Base-by-base conservation (phyloP, 108 stramenopile species). In the Nitzschia sp. region DNA sequence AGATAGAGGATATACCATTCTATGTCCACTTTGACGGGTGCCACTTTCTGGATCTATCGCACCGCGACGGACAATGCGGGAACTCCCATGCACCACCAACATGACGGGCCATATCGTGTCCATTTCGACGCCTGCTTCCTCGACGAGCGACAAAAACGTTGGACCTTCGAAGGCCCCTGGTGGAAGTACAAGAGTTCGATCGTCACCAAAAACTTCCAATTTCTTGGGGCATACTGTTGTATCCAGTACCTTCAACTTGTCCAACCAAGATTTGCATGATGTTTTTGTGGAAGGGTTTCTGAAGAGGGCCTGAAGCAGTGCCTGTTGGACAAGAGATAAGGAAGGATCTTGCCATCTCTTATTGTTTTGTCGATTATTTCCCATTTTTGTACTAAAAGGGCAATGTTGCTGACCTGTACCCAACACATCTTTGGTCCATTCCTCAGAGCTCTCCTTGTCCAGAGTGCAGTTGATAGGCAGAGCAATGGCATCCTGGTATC, bases 171-270 rank as follows among this genome's bases (percentile, higher is more conserved):
- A 84, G 14, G 86, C 73, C 34, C 59, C 65, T 26, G 69, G 55
- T 12, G 88, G 86, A 17, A 94, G 61, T 7, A 94, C 87, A 0
- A 94, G 57, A 15, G 86, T 88, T 29, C 83, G 70, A 70, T 94
- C 89, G 52, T 94, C 89, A 10, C 92, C 92, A 56, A 90, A 69
- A 10, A 84, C 38, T 66, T 94, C 89, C 20, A 94, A 61, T 44
- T 61, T 69, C 72, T 74, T 54, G 5, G 75, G 69, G 46, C 68
- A 75, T 8, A 83, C 60, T 26, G 67, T 29, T 24, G 41, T 46
- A 56, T 67, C 70, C 38, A 83, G 50, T 12, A 26, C 11, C 63
- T 75, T 37, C 51, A 86, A 52, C 24, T 56, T 42, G 29, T 53
- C 29, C 50, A 70, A 0, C 0, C 68, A 40, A 48, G 12, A 12